Base-by-base conservation (phyloP, 108 stramenopile species). In the Nannochloropsis gaditana region DNA sequence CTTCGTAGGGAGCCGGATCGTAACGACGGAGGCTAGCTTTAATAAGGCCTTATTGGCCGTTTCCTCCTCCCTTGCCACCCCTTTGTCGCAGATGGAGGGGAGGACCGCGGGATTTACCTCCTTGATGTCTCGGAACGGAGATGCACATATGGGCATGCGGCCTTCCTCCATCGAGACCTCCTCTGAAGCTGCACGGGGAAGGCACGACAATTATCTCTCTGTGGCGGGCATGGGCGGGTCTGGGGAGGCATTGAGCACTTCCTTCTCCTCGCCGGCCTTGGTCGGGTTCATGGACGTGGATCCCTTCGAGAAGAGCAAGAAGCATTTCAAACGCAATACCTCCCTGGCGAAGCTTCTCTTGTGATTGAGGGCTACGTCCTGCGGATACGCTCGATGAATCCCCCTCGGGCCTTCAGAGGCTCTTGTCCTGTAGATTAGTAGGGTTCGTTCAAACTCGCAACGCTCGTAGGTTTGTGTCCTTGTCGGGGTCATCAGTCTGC, bases 11-110 rank as follows among this genome's bases (percentile, higher is more conserved):
- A 73, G 59, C 59, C 59, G 59, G n/a, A 73, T 73, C 8, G 59
- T 73, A n/a, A 73, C 59, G n/a, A 73, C 59, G 19, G 59, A 73
- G 59, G n/a, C 59, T n/a, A 73, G 59, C 59, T 73, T 73, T n/a
- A 73, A n/a, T n/a, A 73, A 73, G 59, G 59, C 59, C 59, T n/a
- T 73, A n/a, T n/a, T 73, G 15, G 59, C 59, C 15, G 59, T 73
- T n/a, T 73, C 59, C 59, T 73, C 59, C 59, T 73, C 59, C 59
- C 15, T 73, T 15, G 59, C 59, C 59, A 73, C 59, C 59, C 59
- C 59, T n/a, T n/a, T 73, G 19, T n/a, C 59, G n/a, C n/a, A 73
- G 19, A 2, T 73, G n/a, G 59, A 73, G 8, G 59, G 59, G 3
- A 31, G 31, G 31, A 31, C 31, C 31, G 31, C 31, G 31, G 31